Conservation (phyloP, 2,329 filamentous ascomycete species). For the Cladosporium sp. region DNA sequence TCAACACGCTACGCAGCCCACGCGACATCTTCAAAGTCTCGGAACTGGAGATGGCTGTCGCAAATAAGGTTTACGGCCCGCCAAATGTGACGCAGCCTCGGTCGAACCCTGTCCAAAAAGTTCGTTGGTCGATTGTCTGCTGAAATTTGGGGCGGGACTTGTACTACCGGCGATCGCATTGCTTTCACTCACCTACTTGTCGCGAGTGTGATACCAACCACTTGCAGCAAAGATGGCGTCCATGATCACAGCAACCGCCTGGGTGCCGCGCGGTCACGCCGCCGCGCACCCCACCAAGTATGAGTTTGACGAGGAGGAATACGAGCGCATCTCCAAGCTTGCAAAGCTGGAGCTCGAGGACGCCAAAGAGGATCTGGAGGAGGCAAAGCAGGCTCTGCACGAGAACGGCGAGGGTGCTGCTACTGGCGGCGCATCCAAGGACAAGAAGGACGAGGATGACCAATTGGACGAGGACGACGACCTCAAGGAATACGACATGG, state of each 20-base stretch:
- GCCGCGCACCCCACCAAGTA: constrained; percentile 52
- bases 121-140: not conserved
- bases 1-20: not conserved
- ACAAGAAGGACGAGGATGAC: constrained; percentile 28
- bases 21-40: not conserved
- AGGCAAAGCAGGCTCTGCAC: constrained; percentile 55
- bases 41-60: not conserved
- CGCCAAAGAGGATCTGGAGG: constrained; percentile 79
- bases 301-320: constrained; percentile 54
- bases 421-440: constrained; percentile 76
- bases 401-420: constrained; percentile 38
- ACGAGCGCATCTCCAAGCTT: constrained; percentile 51
- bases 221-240: constrained; percentile 46
- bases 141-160: constrained; percentile 11
- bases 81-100: constrained; percentile 1
- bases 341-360: constrained; percentile 77
- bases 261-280: constrained; percentile 54
- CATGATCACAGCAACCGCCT: constrained; percentile 55
- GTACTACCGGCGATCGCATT: not conserved
- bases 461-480: constrained; percentile 66
- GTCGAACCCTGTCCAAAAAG: constrained; percentile 6
- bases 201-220: not conserved
- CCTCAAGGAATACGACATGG: constrained; percentile 92
- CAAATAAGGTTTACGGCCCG: constrained; percentile 2
- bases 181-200: not conserved